These are phyloP conservation scores for Russula emetica DNA, from an alignment of 768 basidiomycete species.

Conservation along the genomic window DNA sequence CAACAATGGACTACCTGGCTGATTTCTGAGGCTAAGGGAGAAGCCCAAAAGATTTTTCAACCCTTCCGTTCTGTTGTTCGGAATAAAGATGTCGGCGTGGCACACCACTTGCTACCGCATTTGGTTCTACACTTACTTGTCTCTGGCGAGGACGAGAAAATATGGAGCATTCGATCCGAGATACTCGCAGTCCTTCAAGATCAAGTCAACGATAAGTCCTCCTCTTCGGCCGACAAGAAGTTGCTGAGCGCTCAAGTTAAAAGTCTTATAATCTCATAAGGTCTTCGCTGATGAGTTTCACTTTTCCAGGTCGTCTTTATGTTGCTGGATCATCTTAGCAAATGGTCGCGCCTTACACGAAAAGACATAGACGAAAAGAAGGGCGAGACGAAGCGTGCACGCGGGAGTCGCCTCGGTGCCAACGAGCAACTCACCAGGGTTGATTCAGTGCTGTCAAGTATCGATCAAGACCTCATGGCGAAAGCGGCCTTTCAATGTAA, in stretches of 20 bases:
- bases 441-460: conserved; percentile 76
- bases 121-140: conserved; percentile 82
- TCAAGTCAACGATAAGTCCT: conserved; percentile 63
- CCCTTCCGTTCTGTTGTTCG: conserved; percentile 74
- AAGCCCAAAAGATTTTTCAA: conserved; percentile 65
- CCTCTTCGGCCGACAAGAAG: conserved; percentile 69
- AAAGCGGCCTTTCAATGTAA: conserved; percentile 92
- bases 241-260: conserved; percentile 89
- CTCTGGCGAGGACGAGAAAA: conserved; percentile 61
- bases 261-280: conserved; percentile 14
- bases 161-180: conserved; percentile 65
- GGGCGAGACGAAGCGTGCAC: conserved; percentile 47
- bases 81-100: conserved; percentile 92
- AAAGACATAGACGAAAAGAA: conserved; percentile 52
- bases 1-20: conserved; percentile 84
- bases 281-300: not conserved
- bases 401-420: conserved; percentile 40
- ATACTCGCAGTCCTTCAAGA: conserved; percentile 80
- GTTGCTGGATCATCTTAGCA: conserved; percentile 90
- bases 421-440: conserved; percentile 65
- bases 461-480: conserved; percentile 85
- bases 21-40: conserved; percentile 58
- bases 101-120: conserved; percentile 86
- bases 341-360: conserved; percentile 76
- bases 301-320: conserved; percentile 76